Evolutionary conservation across 495 filamentous ascomycete genomes (phyloP).

Genomic region (Symbiotaphrina buchneri): DNA sequence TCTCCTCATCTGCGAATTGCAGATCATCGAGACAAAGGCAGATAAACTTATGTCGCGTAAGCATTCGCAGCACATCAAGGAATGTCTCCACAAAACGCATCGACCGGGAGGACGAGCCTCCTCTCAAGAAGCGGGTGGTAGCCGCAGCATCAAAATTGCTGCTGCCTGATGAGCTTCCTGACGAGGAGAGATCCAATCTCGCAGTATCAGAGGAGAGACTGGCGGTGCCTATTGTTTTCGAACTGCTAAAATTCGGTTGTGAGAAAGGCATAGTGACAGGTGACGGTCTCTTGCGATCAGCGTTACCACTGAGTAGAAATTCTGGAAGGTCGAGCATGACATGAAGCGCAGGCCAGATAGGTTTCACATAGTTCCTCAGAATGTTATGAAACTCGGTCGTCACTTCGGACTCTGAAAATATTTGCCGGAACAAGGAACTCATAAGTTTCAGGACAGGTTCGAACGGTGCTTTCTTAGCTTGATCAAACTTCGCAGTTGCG

Average conservation of each 20-base stretch:
- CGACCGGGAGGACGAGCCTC: slow-evolving; percentile 45
- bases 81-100: slow-evolving; percentile 67
- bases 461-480: slow-evolving; percentile 58
- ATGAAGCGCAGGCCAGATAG: slow-evolving; percentile 59
- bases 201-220: no score
- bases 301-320: slow-evolving; percentile 20
- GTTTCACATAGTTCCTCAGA: slow-evolving; percentile 46
- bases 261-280: no score
- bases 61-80: slow-evolving; percentile 57
- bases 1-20: slow-evolving; percentile 73
- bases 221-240: no score
- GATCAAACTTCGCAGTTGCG: slow-evolving; percentile 67
- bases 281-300: no score
- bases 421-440: slow-evolving; percentile 68
- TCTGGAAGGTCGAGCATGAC: slow-evolving; percentile 60
- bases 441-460: slow-evolving; percentile 61
- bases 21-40: slow-evolving; percentile 71
- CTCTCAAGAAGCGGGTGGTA: slow-evolving; percentile 50
- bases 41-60: slow-evolving; percentile 58
- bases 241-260: no score
- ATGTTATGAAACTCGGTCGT: slow-evolving; percentile 60
- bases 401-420: slow-evolving; percentile 76
- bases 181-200: no score
- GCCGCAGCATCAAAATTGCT: no score
- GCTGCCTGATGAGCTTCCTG: background rate